Base-by-base conservation (phyloP, 148 eudicot genomes). In the Rhododendron griersonianum region DNA sequence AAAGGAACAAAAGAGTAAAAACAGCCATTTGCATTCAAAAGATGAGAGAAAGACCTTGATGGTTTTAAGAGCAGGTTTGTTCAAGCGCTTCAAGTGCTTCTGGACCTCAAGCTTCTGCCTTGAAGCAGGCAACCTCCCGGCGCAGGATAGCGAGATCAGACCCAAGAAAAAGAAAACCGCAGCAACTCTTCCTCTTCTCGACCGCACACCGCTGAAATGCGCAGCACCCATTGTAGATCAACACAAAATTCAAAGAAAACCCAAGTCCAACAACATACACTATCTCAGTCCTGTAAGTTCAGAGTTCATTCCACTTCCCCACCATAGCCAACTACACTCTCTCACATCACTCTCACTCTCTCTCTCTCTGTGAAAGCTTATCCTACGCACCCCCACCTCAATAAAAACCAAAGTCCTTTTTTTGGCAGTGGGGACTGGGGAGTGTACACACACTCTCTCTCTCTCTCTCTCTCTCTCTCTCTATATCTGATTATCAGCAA, bases 81-180 rank as follows among this genome's bases (percentile, higher is more conserved):
- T 96, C 85, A 96, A 73, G 47, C 99, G 95, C 37, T 92, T 92
- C 86, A 96, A 92, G 90, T 95, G 99, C 88, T 92, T 96, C 57
- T 89, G 88, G 35, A 96, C 93, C 85, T 92, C 89, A 28, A 96
- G 91, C 91, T 91, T 93, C 91, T 95, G 95, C 81, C 90, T 91
- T 8, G 92, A 88, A 80, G 85, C 61, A 23, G 90, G 78, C n/a
- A 88, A 73, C 88, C 93, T 89, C 39, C 87, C 91, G 80, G 93
- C 93, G 78, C 83, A 91, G 35, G 91, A 88, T 50, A 86, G 85
- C 18, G 91, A 87, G 44, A 88, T 55, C 79, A 90, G 69, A 65
- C 88, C 78, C 81, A 80, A 87, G 37, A 92, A 25, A 57, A 86
- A 84, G 71, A 88, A 85, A 74, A 83, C 85, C 85, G 71, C 80